Base-by-base conservation (phyloP, 768 basidiomycete genomes). In the Thelephora aurantiotincta region DNA sequence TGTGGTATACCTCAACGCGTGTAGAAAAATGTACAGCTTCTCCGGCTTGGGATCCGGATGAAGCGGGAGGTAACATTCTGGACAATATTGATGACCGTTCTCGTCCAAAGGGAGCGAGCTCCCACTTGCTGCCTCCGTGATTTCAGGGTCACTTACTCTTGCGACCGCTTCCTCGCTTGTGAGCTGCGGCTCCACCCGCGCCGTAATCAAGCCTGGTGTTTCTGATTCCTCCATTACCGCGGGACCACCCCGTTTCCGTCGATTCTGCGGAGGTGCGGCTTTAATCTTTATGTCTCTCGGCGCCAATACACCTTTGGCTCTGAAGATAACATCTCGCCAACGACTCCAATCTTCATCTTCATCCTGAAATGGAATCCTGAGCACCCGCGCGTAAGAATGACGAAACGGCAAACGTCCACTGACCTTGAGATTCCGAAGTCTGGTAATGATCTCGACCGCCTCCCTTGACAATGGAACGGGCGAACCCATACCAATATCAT, bases 1-100 rank as follows among this genome's bases (percentile, higher is more conserved):
- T 11, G 82, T 82, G 44, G 80, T 85, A 63, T 92, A 97, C 55
- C 75, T 74, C 58, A 86, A 63, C 22, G 96, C 93, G 57, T 99
- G 96, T 58, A 99, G 65, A 65, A 93, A 99, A 54, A 99, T 98
- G 64, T 90, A 97, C 48, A 98, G 68, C 51, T 79, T 79, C 60
- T 92, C 89, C 2, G 93, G 92, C 57, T 77, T 78, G 1, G 94
- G 96, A 63, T 99, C 96, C 11, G 91, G 89, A 49, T 92, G 81
- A 20, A 97, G 65, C 13, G 96, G 96, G 42, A 96, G 69, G 62
- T 86, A 97, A 60, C 94, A 99, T 58, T 90, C 87, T 1, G 75
- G 69, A 60, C 94, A 99, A 65, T 89, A 96, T 16, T 72, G 57
- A 47, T 57, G 50, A 2, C 55, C 59, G n/a, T 61, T 55, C 19